Base-by-base conservation (phyloP, 495 filamentous ascomycete species). In the Trichoderma gamsii region DNA sequence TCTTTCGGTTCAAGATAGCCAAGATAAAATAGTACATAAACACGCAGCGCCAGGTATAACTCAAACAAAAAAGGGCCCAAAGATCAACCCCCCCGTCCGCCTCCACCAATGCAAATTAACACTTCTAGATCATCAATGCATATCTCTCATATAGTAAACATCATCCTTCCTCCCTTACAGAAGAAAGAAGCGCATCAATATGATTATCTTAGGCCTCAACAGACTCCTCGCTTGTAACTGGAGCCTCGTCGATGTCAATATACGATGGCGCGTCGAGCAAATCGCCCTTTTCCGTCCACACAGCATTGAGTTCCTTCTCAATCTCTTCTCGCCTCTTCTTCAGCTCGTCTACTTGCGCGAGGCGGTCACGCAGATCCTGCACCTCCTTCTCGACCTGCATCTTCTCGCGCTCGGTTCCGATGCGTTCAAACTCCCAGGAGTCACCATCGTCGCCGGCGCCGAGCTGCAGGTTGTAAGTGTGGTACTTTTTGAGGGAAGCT, bases 391-490 rank as follows among this genome's bases (percentile, higher is more conserved):
- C 92, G 1, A 97, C 93, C 9, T 89, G 88, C 73, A 92, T 88
- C 78, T 93, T 95, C 82, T 99, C 96, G 72, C 88, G 83, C 74
- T 91, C 90, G 0, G 93, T 97, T 52, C 96, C 96, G 70, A 99
- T 97, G 59, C 92, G 83, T 73, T 97, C 91, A 73, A 97, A 88
- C 68, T 92, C 90, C 92, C 93, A 99, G 71, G 87, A 86, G 69
- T 82, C 79, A 35, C 83, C 85, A 67, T 81, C 78, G 16, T 87
- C 85, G 49, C 90, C 91, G 25, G 89, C 77, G 7, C 92, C 91
- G 27, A 99, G 86, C 32, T 87, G 89, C 2, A 99, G 85, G 70
- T 93, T 95, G 78, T 85, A 97, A 1, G 88, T 91, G 77, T 98
- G 95, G 73, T 97, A 97, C 73, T 92, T 92, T 77, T 97, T 98